These are phyloP conservation scores for Gleditsia sinensis DNA, from an alignment of 306 rosid species.

Conservation along the genomic window DNA sequence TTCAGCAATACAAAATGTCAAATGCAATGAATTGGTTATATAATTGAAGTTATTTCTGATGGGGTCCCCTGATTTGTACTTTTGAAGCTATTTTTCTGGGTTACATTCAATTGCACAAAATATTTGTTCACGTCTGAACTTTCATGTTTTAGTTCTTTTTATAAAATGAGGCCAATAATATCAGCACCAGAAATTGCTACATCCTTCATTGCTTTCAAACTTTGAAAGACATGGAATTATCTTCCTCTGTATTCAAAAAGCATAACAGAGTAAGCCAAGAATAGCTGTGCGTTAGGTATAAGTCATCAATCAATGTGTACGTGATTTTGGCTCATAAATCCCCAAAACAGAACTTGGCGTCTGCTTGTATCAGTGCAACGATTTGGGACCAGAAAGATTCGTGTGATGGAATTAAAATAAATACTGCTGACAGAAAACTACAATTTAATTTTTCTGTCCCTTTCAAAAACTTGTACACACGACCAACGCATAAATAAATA, in stretches of 20 bases:
- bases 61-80: not conserved
- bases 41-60: not conserved
- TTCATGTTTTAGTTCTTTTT: too few relatives aligned
- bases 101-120: not conserved
- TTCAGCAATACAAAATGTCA: constrained; percentile 12
- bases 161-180: too few relatives aligned
- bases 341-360: not conserved
- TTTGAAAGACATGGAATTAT: not conserved
- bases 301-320: not conserved
- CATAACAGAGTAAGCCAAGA: not conserved
- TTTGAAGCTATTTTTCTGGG: not conserved
- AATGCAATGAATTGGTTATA: constrained; percentile 18
- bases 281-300: not conserved
- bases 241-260: not conserved
- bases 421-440: not conserved
- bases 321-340: constrained; percentile 2
- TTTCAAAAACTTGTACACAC: not conserved
- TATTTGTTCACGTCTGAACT: not conserved
- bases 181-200: not conserved
- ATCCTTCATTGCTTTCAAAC: not conserved
- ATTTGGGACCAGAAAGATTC: not conserved
- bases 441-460: constrained; percentile 8
- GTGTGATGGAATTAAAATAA: constrained; percentile 5
- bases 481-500: not conserved
- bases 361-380: not conserved